phyloP scores from a whole-genome alignment of 306 rosid species.

The Prunus campanulata region DNA sequence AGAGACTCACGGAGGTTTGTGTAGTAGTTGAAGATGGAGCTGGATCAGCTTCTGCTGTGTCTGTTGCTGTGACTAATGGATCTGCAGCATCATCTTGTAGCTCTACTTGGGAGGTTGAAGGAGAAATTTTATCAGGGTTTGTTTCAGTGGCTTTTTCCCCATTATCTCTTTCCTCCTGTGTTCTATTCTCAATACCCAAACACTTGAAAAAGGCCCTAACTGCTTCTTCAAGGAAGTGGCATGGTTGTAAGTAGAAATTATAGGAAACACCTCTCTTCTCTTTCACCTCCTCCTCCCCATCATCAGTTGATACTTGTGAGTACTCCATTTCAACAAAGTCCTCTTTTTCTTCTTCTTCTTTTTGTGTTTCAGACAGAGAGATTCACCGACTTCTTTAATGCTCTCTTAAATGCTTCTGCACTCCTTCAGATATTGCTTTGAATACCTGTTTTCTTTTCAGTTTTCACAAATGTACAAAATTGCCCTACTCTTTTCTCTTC shows the following conservation, averaged over 20 bases:
- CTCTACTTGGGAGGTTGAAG: neutral
- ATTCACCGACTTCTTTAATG: neutral
- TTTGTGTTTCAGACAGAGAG: neutral
- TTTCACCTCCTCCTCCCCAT: neutral
- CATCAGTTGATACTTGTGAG: neutral
- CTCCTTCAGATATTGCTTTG: neutral
- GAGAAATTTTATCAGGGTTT: neutral
- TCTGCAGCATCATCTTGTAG: neutral
- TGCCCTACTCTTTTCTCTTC: neutral
- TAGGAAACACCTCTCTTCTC: neutral
- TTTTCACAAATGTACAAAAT: neutral
- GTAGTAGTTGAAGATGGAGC: slow-evolving; percentile 11
- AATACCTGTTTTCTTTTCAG: neutral
- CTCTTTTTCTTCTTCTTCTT: neutral
- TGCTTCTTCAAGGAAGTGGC: slow-evolving; percentile 6
- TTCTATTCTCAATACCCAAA: neutral
- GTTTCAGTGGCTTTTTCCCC: no score
- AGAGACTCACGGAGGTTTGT: neutral
- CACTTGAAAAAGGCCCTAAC: slow-evolving; percentile 10
- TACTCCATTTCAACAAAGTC: slow-evolving; percentile 6
- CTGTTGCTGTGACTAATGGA: slow-evolving; percentile 1
- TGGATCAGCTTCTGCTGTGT: slow-evolving; percentile 12
- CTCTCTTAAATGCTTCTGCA: neutral
- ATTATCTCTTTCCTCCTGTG: neutral
- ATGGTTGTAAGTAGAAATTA: slow-evolving; percentile 9